Evolutionary conservation across 148 eudicot species (phyloP).

Genomic region (Talinum fruticosum): DNA sequence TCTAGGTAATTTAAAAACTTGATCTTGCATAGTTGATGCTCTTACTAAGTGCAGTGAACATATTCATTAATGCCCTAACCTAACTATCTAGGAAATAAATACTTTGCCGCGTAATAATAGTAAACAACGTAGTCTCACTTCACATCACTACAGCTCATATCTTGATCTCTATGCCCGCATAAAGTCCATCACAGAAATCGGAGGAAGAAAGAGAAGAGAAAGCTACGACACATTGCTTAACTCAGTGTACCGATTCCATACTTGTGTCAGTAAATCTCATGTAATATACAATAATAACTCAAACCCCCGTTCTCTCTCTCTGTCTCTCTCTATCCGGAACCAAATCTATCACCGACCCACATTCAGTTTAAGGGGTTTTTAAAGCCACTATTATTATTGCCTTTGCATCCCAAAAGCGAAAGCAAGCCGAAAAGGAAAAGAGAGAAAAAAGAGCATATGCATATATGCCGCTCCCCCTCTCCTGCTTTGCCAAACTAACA

Average conservation of each 20-base stretch:
- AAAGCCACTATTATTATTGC: background rate
- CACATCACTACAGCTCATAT: background rate
- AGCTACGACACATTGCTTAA: background rate
- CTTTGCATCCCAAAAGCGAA: constrained; percentile 1
- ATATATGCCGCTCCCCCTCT: background rate
- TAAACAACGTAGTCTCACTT: background rate
- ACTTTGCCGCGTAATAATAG: background rate
- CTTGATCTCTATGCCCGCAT: background rate
- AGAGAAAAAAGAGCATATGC: background rate
- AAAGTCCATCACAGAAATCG: background rate
- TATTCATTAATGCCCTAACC: background rate
- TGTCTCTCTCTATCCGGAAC: background rate
- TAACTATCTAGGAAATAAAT: background rate
- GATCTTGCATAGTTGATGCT: too few relatives aligned
- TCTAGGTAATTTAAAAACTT: too few relatives aligned
- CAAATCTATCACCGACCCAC: constrained; percentile 5
- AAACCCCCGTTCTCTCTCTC: background rate
- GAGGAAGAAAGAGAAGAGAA: background rate
- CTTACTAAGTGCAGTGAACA: too few relatives aligned
- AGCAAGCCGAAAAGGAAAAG: background rate
- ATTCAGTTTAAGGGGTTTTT: background rate
- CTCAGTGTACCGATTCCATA: background rate
- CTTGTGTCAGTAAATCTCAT: background rate
- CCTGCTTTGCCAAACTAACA: background rate
- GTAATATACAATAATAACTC: background rate